Evolutionary conservation across 1,284 basidiomycete species (phyloP), one percentile per base, ranked within the genome.

Genomic region (Bjerkandera adusta): DNA sequence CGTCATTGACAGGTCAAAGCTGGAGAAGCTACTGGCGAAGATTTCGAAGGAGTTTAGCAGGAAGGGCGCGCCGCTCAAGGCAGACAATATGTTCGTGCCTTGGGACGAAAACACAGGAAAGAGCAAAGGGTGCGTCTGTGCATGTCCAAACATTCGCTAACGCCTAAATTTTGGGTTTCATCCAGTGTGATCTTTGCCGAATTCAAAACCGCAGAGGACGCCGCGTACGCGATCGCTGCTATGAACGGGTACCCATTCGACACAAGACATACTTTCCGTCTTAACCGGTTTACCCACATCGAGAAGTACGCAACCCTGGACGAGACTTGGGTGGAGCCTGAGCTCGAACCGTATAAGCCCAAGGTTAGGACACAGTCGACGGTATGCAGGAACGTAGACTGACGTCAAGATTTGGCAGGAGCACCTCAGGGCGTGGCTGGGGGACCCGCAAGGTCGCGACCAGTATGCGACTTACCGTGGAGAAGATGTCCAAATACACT

Each of bases 391-490:
- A 15, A 37, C 22, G n/a, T 37, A 22, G 12, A 16, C 15, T 21
- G 20, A 7, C 40, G 24, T 20, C 8, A 41, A 30, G 41, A 34
- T 41, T n/a, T 37, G 37, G 13, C 58, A 96, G 89, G 95, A 98
- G 66, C 95, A 99, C 71, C 78, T 97, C 48, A 84, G 92, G 50
- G 89, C 90, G 47, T 99, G 96, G 96, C 79, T 99, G 49, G 89
- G 86, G 25, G 97, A 99, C 69, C 73, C 83, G 29, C 82, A 87
- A 65, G 93, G 94, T 21, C 89, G 97, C 52, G 97, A 99, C 67
- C 97, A 99, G 68, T 94, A 95, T 71, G 85, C 92, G 50, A 95
- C 92, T 42, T 97, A 97, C 70, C 85, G 90, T 43, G 91, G 89
- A 48, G 89, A 96, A 62, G 90, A 96, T 53, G 92, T 97, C 49